Conservation (phyloP, 495 filamentous ascomycete genomes). For the Podospora pseudocomata region DNA sequence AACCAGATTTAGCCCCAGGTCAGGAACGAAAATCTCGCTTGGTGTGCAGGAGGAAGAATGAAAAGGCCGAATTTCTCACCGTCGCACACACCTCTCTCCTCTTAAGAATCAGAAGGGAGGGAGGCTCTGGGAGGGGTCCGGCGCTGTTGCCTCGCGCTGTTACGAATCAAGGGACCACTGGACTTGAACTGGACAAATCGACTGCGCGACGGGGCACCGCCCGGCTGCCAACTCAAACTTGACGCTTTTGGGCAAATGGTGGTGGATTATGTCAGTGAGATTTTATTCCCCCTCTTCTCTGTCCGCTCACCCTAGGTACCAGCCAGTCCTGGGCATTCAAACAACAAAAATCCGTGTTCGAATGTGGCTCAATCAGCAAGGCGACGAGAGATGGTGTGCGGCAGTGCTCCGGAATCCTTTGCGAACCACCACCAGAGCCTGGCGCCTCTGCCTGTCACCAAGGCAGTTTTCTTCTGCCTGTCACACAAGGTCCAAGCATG, state of each 20-base stretch:
- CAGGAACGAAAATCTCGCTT: constrained; percentile 29
- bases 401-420: neutral
- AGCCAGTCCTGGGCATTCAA: neutral
- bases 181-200: neutral
- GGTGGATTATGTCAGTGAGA: constrained; percentile 12
- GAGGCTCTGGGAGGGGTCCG: neutral
- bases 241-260: constrained; percentile 5
- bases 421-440: neutral
- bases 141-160: neutral
- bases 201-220: neutral
- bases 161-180: neutral
- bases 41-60: constrained; percentile 13
- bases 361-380: constrained; percentile 12
- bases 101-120: neutral
- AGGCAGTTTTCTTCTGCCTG: constrained; percentile 20
- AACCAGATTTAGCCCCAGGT: constrained; percentile 22
- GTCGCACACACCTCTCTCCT: neutral
- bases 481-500: constrained; percentile 1
- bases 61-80: neutral
- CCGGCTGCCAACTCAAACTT: neutral
- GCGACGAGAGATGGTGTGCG: neutral
- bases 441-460: constrained; percentile 12
- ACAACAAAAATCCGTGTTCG: constrained; percentile 2
- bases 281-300: neutral
- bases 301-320: neutral